Conservation (phyloP, 2,329 filamentous ascomycete genomes). For the Colletotrichum sp. region DNA sequence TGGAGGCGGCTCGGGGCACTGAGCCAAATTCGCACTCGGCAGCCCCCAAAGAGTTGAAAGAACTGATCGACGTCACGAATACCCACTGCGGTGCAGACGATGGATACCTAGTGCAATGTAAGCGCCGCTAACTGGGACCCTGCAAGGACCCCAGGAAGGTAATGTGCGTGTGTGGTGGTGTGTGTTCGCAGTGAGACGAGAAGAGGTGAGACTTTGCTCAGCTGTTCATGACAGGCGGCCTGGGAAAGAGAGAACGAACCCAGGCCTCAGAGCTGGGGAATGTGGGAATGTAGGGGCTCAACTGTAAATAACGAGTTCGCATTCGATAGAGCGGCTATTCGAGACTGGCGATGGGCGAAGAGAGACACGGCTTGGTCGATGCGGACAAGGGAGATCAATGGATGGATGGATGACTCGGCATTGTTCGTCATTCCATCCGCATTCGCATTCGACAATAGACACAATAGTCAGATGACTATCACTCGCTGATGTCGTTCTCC, state of each 20-base stretch:
- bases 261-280: neutral
- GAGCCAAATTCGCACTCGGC: neutral
- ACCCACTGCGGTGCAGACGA: constrained; percentile 4
- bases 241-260: neutral
- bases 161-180: neutral
- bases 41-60: constrained; percentile 1
- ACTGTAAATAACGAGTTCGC: neutral
- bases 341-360: neutral
- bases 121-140: constrained; percentile 16
- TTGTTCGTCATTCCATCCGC: neutral
- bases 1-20: neutral
- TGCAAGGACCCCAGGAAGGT: constrained; percentile 5
- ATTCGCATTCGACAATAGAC: neutral
- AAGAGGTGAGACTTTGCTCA: neutral
- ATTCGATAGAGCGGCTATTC: neutral
- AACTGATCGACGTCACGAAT: constrained; percentile 19
- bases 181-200: neutral
- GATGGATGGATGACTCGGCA: neutral
- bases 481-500: neutral
- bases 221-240: neutral
- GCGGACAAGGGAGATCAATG: neutral
- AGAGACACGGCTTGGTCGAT: neutral
- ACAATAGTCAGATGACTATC: neutral
- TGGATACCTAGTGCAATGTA: constrained; percentile 5
- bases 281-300: neutral